Conservation (phyloP, 140 eudicot species). For the Flaveria floridana region DNA sequence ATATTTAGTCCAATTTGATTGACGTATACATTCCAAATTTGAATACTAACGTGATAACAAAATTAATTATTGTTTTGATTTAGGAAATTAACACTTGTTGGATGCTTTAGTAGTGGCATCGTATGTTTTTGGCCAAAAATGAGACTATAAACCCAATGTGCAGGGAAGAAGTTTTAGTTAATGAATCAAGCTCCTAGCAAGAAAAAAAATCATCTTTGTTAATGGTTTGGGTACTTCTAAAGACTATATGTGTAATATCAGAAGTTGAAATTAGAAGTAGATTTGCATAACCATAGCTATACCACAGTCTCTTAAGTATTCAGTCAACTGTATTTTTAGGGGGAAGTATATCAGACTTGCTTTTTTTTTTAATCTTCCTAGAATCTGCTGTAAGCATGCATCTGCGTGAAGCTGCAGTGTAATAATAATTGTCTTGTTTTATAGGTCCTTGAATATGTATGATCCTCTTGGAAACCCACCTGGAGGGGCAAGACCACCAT, state of each 20-base stretch:
- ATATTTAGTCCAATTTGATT: conserved; percentile 13
- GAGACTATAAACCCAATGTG: conserved; percentile 1
- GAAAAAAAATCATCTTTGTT: neutral
- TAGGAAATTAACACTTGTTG: neutral
- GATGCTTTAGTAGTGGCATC: neutral
- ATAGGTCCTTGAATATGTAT: conserved; percentile 51
- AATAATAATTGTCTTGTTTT: neutral
- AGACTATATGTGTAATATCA: neutral
- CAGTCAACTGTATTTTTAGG: neutral
- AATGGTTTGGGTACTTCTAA: neutral
- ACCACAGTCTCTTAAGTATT: neutral
- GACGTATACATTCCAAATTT: neutral
- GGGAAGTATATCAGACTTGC: neutral
- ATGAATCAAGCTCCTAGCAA: conserved; percentile 6
- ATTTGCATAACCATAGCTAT: neutral
- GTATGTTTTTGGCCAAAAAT: neutral
- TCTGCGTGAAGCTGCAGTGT: conserved; percentile 2
- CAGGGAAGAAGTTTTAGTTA: neutral
- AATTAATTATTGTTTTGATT: neutral
- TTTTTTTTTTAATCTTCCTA: neutral
- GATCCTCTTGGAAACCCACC: conserved; percentile 64
- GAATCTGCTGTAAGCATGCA: conserved; percentile 4
- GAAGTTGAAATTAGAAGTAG: conserved; percentile 7
- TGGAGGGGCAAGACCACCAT: conserved; percentile 62
- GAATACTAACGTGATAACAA: neutral